Base-by-base conservation (phyloP, 1,284 basidiomycete genomes). In the Moniliella sp. region DNA sequence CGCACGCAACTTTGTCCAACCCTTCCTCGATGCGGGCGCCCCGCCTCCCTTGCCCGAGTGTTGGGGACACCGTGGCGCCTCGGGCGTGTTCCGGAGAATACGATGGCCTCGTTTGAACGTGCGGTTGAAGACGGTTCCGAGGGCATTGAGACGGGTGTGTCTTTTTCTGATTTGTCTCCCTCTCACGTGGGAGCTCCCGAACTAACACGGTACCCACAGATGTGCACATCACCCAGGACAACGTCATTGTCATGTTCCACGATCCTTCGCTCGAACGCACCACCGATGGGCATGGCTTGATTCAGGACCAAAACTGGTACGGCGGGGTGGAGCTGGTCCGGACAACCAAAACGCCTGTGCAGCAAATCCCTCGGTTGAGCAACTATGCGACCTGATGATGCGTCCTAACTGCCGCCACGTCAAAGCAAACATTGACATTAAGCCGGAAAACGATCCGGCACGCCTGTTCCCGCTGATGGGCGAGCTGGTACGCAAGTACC, bases 241-340 rank as follows among this genome's bases (percentile, higher is more conserved):
- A 75, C 50, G 73, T 82, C 31, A 77, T 94, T 29, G 64, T 94
- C 40, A 84, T 94, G 80, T 91, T 88, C 64, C 84, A 93, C 61
- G 86, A 94, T 62, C 78, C 81, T 9, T 72, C 53, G 30, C 31
- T 71, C 8, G 64, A 64, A 31, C 59, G 70, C 13, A 72, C 69
- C 13, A 72, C 70, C 19, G 57, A 69, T 44, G 68, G 69, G 13
- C 61, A 60, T 7, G 70, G 69, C 15, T 51, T 63, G 15, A 67
- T 71, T 40, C 58, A 65, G 27, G 56, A 65, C 28, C 63, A 64
- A 38, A 55, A 59, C 4, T 71, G 68, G 37, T 62, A 65, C 31
- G 66, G 71, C 19, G 77, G 76, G 10, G n/a, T n/a, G 68, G 69
- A 82, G 57, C 70, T 83, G 51, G 72, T 82, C 27, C 69, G 74